phyloP scores from a whole-genome alignment of 768 basidiomycete genomes.

The Saitozyma podzolica region DNA sequence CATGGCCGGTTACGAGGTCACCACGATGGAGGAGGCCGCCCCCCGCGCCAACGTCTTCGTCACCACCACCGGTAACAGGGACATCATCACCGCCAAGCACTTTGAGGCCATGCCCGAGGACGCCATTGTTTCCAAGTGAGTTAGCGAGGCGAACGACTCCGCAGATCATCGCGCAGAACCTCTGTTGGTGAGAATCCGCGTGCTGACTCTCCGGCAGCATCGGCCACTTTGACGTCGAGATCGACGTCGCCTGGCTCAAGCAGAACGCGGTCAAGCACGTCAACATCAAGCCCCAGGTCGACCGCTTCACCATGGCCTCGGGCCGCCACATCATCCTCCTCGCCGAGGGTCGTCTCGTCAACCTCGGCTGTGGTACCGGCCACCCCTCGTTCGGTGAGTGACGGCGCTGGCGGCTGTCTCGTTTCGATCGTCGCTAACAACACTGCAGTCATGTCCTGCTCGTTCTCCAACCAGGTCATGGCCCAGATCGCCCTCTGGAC shows the following conservation, averaged over 20 bases:
- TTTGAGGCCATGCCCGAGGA: conserved; percentile 95
- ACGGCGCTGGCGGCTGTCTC: not conserved
- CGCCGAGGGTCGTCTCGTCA: conserved; percentile 98
- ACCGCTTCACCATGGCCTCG: conserved; percentile 87
- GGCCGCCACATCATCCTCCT: conserved; percentile 96
- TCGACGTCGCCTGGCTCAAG: conserved; percentile 99
- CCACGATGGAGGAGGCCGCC: conserved; percentile 97
- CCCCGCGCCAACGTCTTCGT: conserved; percentile 87
- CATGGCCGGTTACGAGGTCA: conserved; percentile 99
- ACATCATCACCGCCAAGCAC: conserved; percentile 91
- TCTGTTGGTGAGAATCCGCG: not conserved
- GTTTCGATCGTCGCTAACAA: not conserved
- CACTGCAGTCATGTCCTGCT: conserved; percentile 89
- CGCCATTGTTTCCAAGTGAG: conserved; percentile 96
- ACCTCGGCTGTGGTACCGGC: conserved; percentile 97
- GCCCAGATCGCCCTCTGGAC: conserved; percentile 99
- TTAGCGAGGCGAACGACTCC: conserved; percentile 14
- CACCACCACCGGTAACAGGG: conserved; percentile 97
- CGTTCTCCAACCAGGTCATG: conserved; percentile 96
- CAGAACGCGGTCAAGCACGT: conserved; percentile 74
- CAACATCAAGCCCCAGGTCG: conserved; percentile 99
- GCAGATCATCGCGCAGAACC: not conserved
- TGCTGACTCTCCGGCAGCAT: conserved; percentile 41
- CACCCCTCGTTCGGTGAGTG: conserved; percentile 78
- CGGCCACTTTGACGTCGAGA: conserved; percentile 61